phyloP scores from a whole-genome alignment of 73 alveolate genomes.

The Symbiodinium pilosum region DNA sequence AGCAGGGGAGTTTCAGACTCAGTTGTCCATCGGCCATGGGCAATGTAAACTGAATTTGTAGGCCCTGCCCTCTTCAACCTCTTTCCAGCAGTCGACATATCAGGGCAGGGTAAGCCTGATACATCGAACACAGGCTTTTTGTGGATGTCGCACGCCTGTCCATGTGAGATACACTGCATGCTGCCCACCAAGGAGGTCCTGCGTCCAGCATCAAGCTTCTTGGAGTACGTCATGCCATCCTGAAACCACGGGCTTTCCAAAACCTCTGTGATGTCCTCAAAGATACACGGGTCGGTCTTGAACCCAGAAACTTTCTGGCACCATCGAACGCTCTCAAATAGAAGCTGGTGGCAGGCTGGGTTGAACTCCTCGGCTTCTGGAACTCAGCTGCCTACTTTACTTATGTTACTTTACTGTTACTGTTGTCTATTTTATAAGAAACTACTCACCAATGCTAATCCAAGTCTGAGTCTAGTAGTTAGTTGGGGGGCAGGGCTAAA shows the following conservation, averaged over 20 bases:
- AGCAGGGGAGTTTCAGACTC: background rate
- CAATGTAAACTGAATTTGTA: background rate
- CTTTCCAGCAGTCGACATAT: background rate
- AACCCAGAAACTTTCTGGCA: background rate
- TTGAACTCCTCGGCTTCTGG: background rate
- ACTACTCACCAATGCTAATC: too few species aligned
- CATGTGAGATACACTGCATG: background rate
- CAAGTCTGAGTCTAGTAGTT: too few species aligned
- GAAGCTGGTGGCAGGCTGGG: background rate
- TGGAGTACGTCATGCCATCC: background rate
- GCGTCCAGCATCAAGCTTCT: background rate
- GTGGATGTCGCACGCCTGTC: background rate
- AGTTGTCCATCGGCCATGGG: slow-evolving; percentile 9
- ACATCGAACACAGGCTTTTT: background rate
- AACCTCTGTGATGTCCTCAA: background rate
- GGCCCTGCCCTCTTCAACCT: slow-evolving; percentile 19
- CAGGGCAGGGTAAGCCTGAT: slow-evolving; percentile 36
- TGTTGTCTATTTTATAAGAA: too few species aligned
- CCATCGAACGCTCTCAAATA: background rate
- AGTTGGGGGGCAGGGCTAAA: too few species aligned
- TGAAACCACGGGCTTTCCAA: background rate
- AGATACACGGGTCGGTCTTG: background rate
- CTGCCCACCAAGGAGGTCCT: background rate
- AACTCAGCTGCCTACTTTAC: too few species aligned
- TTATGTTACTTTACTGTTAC: too few species aligned